Evolutionary conservation across 169 alveolate species (phyloP).

Genomic region (Eimeria nieschulzi): DNA sequence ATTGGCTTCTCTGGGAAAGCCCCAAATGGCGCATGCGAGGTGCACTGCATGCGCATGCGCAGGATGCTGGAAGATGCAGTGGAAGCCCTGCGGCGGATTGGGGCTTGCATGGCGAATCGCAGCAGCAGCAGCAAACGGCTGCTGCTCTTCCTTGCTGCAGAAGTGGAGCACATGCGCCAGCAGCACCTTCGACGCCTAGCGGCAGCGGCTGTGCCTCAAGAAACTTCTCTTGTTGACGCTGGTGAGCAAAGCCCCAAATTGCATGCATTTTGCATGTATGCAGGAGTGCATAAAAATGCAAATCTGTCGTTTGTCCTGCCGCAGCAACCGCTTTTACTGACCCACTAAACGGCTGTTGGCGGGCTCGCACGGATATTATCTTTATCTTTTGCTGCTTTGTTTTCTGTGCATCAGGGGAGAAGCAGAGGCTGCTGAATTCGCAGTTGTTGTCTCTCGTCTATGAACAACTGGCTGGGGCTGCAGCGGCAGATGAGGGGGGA

Average conservation of each 20-base stretch:
- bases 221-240: too few species aligned
- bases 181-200: conserved; percentile 21
- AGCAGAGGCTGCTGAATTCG: background rate
- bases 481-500: conserved; percentile 36
- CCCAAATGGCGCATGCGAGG: too few species aligned
- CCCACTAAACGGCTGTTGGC: background rate
- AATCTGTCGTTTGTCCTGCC: background rate
- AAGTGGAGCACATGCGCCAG: conserved; percentile 14
- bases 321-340: background rate
- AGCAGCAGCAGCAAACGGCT: conserved; percentile 47
- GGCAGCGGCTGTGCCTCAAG: background rate
- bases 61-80: conserved; percentile 20
- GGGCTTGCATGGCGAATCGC: conserved; percentile 7
- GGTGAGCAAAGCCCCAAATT: too few species aligned
- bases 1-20: too few species aligned
- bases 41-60: background rate
- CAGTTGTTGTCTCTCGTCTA: background rate
- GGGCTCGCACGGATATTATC: too few species aligned
- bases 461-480: conserved; percentile 20
- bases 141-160: conserved; percentile 43
- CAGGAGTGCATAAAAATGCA: background rate
- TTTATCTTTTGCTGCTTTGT: background rate
- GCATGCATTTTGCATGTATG: background rate
- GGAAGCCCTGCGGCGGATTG: conserved; percentile 12
- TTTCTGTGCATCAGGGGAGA: background rate